phyloP scores from a whole-genome alignment of 2,329 filamentous ascomycete genomes.

The Cladophialophora yegresii region DNA sequence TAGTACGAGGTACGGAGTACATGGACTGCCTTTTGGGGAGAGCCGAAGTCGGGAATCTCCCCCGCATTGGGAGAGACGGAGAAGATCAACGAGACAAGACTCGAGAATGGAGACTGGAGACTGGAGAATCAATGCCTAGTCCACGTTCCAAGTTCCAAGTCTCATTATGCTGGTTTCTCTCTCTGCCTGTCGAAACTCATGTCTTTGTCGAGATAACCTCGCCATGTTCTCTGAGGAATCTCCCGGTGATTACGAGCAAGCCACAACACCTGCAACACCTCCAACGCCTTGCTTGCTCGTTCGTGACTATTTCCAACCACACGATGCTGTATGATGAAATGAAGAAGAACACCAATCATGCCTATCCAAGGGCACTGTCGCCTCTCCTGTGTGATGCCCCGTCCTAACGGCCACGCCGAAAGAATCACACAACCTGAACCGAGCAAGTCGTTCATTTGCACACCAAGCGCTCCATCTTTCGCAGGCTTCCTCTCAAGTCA shows the following conservation, averaged over 20 bases:
- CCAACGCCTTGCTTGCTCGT: constrained; percentile 6
- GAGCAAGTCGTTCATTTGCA: background rate
- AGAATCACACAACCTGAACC: background rate
- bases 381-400: background rate
- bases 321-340: background rate
- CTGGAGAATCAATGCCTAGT: background rate
- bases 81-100: background rate
- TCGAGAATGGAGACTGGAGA: too few relatives aligned
- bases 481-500: constrained; percentile 32
- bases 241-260: background rate
- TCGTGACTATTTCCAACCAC: background rate
- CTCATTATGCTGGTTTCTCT: background rate
- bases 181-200: background rate
- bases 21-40: background rate
- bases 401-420: background rate
- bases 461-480: constrained; percentile 35
- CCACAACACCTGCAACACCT: constrained; percentile 5
- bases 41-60: background rate
- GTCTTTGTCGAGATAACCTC: background rate
- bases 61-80: background rate
- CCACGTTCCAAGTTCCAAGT: background rate
- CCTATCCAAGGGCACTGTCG: background rate
- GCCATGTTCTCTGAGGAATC: background rate
- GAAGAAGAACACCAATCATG: background rate
- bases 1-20: too few relatives aligned